Conservation (phyloP, 495 filamentous ascomycete species). For the Aspergillus biplanus region DNA sequence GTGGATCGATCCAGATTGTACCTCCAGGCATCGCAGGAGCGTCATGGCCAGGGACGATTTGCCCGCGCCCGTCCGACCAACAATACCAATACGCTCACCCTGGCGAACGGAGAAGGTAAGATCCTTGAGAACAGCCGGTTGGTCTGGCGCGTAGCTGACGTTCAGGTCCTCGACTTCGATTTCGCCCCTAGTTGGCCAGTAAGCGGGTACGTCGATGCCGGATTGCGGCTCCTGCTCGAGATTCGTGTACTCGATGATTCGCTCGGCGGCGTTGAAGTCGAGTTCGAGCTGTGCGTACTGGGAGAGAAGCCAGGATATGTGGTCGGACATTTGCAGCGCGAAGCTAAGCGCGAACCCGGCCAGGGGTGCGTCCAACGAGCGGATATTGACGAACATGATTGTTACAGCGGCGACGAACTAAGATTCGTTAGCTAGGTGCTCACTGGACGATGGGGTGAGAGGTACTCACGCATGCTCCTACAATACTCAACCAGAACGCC, state of each 20-base stretch:
- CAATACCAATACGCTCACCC: conserved; percentile 71
- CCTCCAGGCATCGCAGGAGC: conserved; percentile 54
- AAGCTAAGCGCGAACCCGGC: conserved; percentile 72
- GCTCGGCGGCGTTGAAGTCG: conserved; percentile 76
- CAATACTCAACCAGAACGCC: conserved; percentile 41
- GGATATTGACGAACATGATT: conserved; percentile 53
- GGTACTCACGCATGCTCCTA: conserved; percentile 17
- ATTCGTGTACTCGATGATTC: conserved; percentile 72
- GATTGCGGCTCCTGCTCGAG: conserved; percentile 61
- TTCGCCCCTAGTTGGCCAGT: conserved; percentile 71
- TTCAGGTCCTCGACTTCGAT: conserved; percentile 67
- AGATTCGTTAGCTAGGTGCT: conserved; percentile 43
- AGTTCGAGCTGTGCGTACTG: conserved; percentile 55
- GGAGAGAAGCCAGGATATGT: conserved; percentile 37
- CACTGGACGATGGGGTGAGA: conserved; percentile 38
- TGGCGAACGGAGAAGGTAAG: conserved; percentile 62
- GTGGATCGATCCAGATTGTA: conserved; percentile 43
- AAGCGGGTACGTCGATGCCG: conserved; percentile 56
- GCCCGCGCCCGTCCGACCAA: conserved; percentile 61
- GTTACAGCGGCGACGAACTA: conserved; percentile 60
- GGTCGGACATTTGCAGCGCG: conserved; percentile 44
- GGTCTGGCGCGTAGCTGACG: conserved; percentile 67
- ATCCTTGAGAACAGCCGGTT: conserved; percentile 69
- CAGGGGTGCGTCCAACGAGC: conserved; percentile 64
- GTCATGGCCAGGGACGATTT: conserved; percentile 50